Evolutionary conservation across 352 stramenopile genomes (phyloP), one percentile per base, ranked within the genome.

Genomic region (Globisporangium emineosum): DNA sequence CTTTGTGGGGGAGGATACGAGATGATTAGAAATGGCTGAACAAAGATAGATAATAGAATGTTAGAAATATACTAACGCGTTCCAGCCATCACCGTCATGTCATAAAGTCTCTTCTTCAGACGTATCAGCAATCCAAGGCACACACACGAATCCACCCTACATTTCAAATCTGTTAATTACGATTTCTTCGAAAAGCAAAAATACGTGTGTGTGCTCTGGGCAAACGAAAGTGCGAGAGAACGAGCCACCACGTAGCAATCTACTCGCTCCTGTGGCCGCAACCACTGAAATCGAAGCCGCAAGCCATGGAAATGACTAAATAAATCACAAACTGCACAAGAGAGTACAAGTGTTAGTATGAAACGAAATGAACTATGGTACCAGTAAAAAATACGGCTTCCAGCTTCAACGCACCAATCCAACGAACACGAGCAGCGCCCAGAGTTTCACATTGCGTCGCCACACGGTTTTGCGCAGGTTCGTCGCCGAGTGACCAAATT

Each of bases 401-500:
- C 40, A 47, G 29, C 37, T 45, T 45, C 17, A 45, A 79, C 75
- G 54, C 66, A 89, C 77, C 55, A 94, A 66, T 4, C 86, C 88
- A 8, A 93, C 73, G 17, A 82, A 21, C 37, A 92, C 74, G 27
- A 97, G 82, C 63, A 94, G 67, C 57, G 85, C 63, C 83, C 84
- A 95, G 37, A 96, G 79, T 73, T 95, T 96, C n/a, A 92, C 63
- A 66, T 96, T 97, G 62, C 82, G 82, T 65, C 88, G 84, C 88
- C 89, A 97, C 73, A 97, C 90, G 23, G 73, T 75, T 64, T 85
- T 86, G 71, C 94, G 88, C 53, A 99, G 78, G 56, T 91, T 82
- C 57, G 86, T 90, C 53, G 83, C 93, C 56, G 89, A 97, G 51
- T 86, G 88, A 65, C 98, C 91, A 76, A 99, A 99, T 57, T 96